Conservation (phyloP, 2,329 filamentous ascomycete genomes). For the Fusarium mundagurra region DNA sequence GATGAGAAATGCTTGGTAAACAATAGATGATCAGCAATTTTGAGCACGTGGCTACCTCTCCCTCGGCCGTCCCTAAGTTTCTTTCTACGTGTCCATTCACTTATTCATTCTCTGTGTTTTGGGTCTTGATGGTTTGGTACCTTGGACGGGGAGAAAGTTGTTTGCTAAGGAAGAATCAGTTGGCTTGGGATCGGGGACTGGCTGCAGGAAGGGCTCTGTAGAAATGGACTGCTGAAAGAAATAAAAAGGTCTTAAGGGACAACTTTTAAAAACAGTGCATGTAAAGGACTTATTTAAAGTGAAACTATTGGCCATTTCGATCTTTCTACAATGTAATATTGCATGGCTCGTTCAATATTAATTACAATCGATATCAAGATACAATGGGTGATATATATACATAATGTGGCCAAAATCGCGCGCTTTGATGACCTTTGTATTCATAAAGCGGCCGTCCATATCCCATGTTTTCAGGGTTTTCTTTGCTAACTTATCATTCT, state of each 20-base stretch:
- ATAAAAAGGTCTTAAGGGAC: neutral
- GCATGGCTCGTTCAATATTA: neutral
- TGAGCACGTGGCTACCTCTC: neutral
- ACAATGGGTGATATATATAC: neutral
- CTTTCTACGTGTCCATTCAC: neutral
- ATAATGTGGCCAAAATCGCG: constrained; percentile 1
- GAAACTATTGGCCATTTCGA: neutral
- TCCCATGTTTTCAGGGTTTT: neutral
- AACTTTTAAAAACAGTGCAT: neutral
- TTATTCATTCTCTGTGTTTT: constrained; percentile 12
- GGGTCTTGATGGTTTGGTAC: constrained; percentile 1
- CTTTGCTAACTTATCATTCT: constrained; percentile 13
- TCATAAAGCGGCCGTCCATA: constrained; percentile 2
- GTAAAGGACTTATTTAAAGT: constrained; percentile 5
- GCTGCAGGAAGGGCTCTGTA: constrained; percentile 18
- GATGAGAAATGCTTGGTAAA: constrained; percentile 21
- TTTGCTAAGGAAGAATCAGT: neutral
- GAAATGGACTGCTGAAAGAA: constrained; percentile 12
- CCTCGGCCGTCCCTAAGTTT: neutral
- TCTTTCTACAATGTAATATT: neutral
- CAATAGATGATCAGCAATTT: constrained; percentile 29
- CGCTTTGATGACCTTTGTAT: constrained; percentile 14
- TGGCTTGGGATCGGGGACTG: constrained; percentile 6
- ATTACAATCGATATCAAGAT: neutral
- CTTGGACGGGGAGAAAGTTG: neutral